Percentiles rank a stretch among this genome's conserved stretches.
Evolutionary conservation across 495 filamentous ascomycete genomes (phyloP).

Genomic region (Penicillium tannophilum): DNA sequence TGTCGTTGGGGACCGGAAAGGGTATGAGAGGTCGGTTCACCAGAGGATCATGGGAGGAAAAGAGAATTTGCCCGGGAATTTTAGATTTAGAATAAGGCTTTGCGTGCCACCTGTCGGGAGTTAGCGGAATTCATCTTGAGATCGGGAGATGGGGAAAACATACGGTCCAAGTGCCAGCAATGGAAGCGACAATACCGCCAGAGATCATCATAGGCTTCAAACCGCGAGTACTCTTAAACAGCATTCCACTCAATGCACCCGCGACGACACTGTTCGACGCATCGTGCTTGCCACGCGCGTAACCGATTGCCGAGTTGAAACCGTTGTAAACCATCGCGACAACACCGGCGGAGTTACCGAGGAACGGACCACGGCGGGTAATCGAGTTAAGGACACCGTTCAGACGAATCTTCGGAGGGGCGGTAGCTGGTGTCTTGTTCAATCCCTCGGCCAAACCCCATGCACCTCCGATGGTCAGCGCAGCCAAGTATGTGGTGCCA

Average conservation of each 20-base stretch:
- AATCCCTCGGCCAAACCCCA: slow-evolving; percentile 93
- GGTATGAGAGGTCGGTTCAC: slow-evolving; percentile 33
- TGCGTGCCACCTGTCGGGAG: slow-evolving; percentile 54
- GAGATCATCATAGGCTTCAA: slow-evolving; percentile 91
- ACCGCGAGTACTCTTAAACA: slow-evolving; percentile 95
- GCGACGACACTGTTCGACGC: slow-evolving; percentile 82
- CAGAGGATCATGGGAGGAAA: slow-evolving; percentile 15
- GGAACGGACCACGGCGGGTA: slow-evolving; percentile 90
- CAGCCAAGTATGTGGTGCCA: slow-evolving; percentile 87
- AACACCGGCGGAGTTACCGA: slow-evolving; percentile 93
- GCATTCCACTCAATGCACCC: slow-evolving; percentile 82
- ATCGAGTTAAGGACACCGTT: slow-evolving; percentile 93
- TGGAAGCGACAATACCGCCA: slow-evolving; percentile 78
- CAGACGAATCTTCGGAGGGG: slow-evolving; percentile 85
- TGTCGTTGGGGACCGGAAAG: slow-evolving; percentile 34
- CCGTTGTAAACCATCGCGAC: slow-evolving; percentile 94
- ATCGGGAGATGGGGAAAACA: slow-evolving; percentile 32
- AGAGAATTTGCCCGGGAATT: slow-evolving; percentile 21
- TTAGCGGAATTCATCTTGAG: slow-evolving; percentile 29
- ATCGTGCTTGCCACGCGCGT: slow-evolving; percentile 87
- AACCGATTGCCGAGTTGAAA: slow-evolving; percentile 88
- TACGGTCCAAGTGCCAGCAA: slow-evolving; percentile 90
- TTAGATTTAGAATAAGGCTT: slow-evolving; percentile 54
- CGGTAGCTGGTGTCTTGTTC: slow-evolving; percentile 65
- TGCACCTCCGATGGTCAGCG: slow-evolving; percentile 80